A percentile compares a stretch with the other conserved stretches of the same genome.
Evolutionary conservation across 139 green algal species (phyloP).

Genomic region (Nannochloris sp.): DNA sequence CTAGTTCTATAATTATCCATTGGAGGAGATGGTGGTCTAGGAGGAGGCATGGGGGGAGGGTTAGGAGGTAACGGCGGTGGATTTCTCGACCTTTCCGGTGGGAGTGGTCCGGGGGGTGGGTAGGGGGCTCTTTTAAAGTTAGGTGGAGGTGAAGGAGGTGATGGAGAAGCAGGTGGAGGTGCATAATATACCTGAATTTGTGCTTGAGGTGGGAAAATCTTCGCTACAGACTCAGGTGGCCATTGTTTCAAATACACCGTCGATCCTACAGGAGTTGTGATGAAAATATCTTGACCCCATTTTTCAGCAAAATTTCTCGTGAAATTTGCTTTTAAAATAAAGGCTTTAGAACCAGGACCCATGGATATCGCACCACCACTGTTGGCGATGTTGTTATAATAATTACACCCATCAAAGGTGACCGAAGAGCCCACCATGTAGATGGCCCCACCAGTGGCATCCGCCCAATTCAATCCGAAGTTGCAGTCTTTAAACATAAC

Average conservation of each 20-base stretch:
- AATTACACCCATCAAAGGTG: conserved; percentile 7
- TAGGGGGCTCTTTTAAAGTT: conserved; percentile 15
- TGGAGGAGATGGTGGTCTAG: conserved; percentile 13
- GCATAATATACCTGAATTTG: conserved; percentile 11
- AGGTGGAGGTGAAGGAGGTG: conserved; percentile 13
- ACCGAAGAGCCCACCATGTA: conserved; percentile 13
- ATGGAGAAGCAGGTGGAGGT: conserved; percentile 12
- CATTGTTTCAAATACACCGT: conserved; percentile 15
- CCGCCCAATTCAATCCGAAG: conserved; percentile 24
- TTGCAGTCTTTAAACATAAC: conserved; percentile 21
- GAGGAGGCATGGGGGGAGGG: conserved; percentile 20
- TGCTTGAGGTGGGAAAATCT: conserved; percentile 13
- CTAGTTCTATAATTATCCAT: conserved; percentile 5
- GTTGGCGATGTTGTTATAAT: conserved; percentile 21
- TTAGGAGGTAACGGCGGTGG: conserved; percentile 18
- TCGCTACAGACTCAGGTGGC: conserved; percentile 13
- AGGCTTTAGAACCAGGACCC: conserved; percentile 18
- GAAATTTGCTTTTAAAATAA: conserved; percentile 26
- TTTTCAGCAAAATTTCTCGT: conserved; percentile 15
- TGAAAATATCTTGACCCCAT: conserved; percentile 29
- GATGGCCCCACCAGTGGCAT: conserved; percentile 21
- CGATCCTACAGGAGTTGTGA: conserved; percentile 12
- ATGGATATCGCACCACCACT: conserved; percentile 23
- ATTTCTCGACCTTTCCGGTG: neutral
- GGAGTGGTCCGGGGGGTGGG: conserved; percentile 14